phyloP scores from a whole-genome alignment of 371 early-diverging fungal genomes.

The Apophysomyces variabilis region DNA sequence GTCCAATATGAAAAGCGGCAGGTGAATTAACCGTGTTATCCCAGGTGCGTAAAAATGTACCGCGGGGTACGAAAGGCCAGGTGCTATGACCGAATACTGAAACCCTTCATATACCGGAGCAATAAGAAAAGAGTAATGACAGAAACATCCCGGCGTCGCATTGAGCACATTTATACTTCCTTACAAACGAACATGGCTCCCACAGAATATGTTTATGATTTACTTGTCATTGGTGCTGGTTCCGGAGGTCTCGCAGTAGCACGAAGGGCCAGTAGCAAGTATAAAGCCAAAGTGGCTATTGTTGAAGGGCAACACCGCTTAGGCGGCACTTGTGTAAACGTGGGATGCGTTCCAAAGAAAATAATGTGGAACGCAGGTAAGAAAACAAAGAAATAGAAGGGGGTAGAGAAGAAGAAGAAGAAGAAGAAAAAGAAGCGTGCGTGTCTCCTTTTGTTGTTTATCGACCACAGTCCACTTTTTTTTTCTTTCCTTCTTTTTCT shows the following conservation, averaged over 20 bases:
- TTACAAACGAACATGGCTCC: slow-evolving; percentile 49
- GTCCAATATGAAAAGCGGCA: too few species aligned
- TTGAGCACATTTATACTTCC: slow-evolving; percentile 31
- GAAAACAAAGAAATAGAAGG: background rate
- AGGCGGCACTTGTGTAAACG: slow-evolving; percentile 97
- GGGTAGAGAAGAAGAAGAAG: background rate
- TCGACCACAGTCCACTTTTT: too few species aligned
- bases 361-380: slow-evolving; percentile 94
- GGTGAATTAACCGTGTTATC: too few species aligned
- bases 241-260: slow-evolving; percentile 92
- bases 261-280: slow-evolving; percentile 84
- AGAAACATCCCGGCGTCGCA: slow-evolving; percentile 27
- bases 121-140: slow-evolving; percentile 5
- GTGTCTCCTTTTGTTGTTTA: too few species aligned
- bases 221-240: slow-evolving; percentile 92
- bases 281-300: slow-evolving; percentile 91
- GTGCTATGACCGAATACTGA: background rate
- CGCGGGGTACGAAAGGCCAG: too few species aligned
- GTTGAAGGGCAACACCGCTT: slow-evolving; percentile 85
- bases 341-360: slow-evolving; percentile 99
- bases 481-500: background rate
- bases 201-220: slow-evolving; percentile 71
- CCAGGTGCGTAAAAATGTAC: too few species aligned
- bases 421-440: too few species aligned
- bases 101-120: background rate